Percentiles rank a stretch among this genome's conserved stretches.
Conservation (phyloP, 1,139 yeast species). For the Debaryomycetaceae sp. region DNA sequence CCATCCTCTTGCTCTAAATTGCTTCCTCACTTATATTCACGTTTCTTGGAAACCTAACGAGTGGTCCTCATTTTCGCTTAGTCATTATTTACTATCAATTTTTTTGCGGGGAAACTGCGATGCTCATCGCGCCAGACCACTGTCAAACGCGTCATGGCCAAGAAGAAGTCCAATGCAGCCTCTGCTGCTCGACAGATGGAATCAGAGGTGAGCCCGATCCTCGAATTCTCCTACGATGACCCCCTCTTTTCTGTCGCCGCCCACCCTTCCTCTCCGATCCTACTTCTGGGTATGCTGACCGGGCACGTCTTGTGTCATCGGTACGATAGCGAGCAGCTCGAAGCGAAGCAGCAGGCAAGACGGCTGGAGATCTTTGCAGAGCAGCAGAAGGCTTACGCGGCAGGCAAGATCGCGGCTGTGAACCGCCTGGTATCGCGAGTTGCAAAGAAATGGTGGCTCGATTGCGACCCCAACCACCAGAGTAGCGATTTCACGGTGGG, state of each 20-base stretch:
- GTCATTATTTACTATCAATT: too few relatives aligned
- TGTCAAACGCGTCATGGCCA: slow-evolving; percentile 12
- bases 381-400: slow-evolving; percentile 17
- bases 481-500: slow-evolving; percentile 24
- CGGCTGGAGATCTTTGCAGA: slow-evolving; percentile 11
- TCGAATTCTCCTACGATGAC: slow-evolving; percentile 40
- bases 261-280: slow-evolving; percentile 61
- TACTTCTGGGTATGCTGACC: slow-evolving; percentile 66
- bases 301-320: slow-evolving; percentile 58
- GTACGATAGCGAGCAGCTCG: slow-evolving; percentile 40
- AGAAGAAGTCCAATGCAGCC: slow-evolving; percentile 20
- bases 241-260: slow-evolving; percentile 73
- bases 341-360: slow-evolving; percentile 15
- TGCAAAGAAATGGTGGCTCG: slow-evolving; percentile 40
- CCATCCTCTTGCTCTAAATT: too few relatives aligned
- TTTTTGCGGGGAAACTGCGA: slow-evolving; percentile 1
- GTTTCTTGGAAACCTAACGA: too few relatives aligned
- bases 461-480: slow-evolving; percentile 24
- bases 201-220: slow-evolving; percentile 36
- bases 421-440: slow-evolving; percentile 27
- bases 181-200: slow-evolving; percentile 23
- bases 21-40: too few relatives aligned
- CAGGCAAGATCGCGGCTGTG: slow-evolving; percentile 17
- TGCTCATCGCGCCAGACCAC: slow-evolving; percentile 3
- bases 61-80: too few relatives aligned